phyloP scores from a whole-genome alignment of 768 basidiomycete genomes.

The Amanita rubescens region DNA sequence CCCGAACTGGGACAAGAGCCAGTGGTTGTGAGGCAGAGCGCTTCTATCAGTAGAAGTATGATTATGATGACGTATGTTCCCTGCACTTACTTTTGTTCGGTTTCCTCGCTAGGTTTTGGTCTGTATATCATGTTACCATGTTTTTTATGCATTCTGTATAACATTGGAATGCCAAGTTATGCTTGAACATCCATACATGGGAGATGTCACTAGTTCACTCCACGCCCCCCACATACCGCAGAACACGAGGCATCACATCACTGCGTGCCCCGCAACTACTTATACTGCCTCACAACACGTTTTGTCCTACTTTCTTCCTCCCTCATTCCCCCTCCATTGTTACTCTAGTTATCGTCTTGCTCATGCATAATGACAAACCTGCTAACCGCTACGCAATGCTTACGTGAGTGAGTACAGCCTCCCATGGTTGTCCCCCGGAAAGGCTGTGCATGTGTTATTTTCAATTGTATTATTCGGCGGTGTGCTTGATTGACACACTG shows the following conservation, averaged over 20 bases:
- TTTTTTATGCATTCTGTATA: background rate
- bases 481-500: no score
- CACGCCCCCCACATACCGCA: background rate
- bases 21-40: conserved; percentile 59
- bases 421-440: no score
- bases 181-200: no score
- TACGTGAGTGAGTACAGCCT: background rate
- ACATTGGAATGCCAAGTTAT: no score
- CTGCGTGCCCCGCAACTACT: background rate
- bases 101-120: background rate
- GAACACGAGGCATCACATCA: conserved; percentile 3
- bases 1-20: conserved; percentile 80
- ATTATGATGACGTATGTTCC: background rate
- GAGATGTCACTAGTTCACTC: no score
- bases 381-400: background rate
- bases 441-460: no score
- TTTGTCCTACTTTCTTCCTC: background rate
- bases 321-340: background rate
- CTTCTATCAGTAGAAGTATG: no score
- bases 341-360: background rate
- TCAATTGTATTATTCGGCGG: background rate
- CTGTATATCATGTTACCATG: background rate
- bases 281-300: background rate
- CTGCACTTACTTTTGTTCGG: background rate
- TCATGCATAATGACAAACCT: background rate